Percentiles rank a stretch among this genome's conserved stretches.
phyloP scores from a whole-genome alignment of 2,329 filamentous ascomycete species.

The Pseudohalonectria lignicola region DNA sequence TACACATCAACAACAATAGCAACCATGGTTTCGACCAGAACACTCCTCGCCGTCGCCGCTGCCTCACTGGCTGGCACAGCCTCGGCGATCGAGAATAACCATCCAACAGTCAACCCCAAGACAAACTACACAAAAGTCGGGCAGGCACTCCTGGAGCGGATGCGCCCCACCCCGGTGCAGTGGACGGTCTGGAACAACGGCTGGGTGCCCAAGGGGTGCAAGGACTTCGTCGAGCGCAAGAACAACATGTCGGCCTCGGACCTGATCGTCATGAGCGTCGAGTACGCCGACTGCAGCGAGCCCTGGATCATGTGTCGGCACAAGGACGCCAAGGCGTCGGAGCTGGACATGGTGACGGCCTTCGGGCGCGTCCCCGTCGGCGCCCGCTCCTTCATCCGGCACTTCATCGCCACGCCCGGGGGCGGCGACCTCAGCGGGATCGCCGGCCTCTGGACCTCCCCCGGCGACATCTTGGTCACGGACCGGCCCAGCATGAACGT shows the following conservation, averaged over 20 bases:
- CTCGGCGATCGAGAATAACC: too few relatives aligned
- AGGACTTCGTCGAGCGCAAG: neutral
- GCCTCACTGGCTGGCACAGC: too few relatives aligned
- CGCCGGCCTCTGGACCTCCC: slow-evolving; percentile 1
- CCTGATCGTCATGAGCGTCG: neutral
- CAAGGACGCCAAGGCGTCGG: neutral
- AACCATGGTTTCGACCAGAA: too few relatives aligned
- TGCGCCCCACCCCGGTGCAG: neutral
- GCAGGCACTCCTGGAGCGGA: neutral
- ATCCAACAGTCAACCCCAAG: neutral
- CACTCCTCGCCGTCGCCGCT: too few relatives aligned
- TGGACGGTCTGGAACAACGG: neutral
- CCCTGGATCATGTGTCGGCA: slow-evolving; percentile 1
- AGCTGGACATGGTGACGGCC: neutral
- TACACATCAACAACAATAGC: too few relatives aligned
- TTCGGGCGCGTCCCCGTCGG: slow-evolving; percentile 1
- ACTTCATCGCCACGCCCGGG: neutral
- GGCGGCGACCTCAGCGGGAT: neutral
- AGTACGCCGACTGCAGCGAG: slow-evolving; percentile 1
- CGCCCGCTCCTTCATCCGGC: neutral
- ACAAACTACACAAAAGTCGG: neutral
- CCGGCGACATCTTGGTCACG: slow-evolving; percentile 1
- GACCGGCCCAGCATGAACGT: slow-evolving; percentile 1
- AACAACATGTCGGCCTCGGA: neutral
- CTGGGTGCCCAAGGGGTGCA: neutral